phyloP scores from a whole-genome alignment of 2,329 filamentous ascomycete genomes.

The Gremmenia infestans region DNA sequence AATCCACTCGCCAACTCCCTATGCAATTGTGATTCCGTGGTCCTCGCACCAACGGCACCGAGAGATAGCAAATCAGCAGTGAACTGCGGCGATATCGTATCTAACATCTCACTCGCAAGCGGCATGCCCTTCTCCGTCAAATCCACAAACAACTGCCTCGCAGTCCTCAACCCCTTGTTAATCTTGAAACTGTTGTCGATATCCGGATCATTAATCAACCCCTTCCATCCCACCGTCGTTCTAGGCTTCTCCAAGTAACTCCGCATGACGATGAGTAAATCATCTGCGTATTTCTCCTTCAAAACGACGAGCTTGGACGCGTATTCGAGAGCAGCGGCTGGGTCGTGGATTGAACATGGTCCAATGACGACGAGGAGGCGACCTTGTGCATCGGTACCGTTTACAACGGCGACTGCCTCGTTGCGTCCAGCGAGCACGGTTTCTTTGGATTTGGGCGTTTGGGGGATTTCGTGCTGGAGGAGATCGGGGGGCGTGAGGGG shows the following conservation, averaged over 20 bases:
- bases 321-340: constrained; percentile 84
- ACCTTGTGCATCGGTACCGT: constrained; percentile 55
- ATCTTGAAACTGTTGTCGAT: constrained; percentile 99
- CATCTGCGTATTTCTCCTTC: constrained; percentile 82
- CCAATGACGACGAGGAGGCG: constrained; percentile 77
- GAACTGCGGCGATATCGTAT: constrained; percentile 97
- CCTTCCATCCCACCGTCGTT: constrained; percentile 98
- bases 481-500: constrained; percentile 89
- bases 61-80: constrained; percentile 86
- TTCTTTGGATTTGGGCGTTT: constrained; percentile 36
- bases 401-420: constrained; percentile 64
- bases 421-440: constrained; percentile 59
- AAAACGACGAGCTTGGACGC: constrained; percentile 75
- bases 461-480: constrained; percentile 85
- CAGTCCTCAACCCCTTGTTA: constrained; percentile 88
- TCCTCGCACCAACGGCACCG: constrained; percentile 91
- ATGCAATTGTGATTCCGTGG: constrained; percentile 93
- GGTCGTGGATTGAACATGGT: constrained; percentile 96
- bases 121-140: constrained; percentile 91
- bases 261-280: constrained; percentile 94
- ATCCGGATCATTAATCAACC: constrained; percentile 95
- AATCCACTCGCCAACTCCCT: constrained; percentile 89
- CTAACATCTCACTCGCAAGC: constrained; percentile 94
- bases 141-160: constrained; percentile 88
- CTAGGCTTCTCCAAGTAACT: constrained; percentile 98